Evolutionary conservation across 192 early-diverging fungal genomes (phyloP).

Genomic region (Backusella circina): DNA sequence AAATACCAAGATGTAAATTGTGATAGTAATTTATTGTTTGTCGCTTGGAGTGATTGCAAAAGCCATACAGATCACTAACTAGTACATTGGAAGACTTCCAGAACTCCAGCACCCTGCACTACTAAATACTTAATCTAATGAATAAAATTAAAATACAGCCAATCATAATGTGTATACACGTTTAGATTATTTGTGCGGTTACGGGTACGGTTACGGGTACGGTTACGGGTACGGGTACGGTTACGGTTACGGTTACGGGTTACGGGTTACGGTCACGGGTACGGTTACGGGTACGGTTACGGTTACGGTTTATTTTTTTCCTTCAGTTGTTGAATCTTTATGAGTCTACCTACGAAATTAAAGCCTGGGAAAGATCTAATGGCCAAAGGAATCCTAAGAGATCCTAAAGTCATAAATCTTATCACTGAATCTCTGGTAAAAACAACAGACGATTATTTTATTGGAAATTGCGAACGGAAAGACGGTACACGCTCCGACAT

Average conservation of each 20-base stretch:
- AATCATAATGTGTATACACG: too few relatives aligned
- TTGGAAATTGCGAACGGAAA: not conserved
- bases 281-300: not conserved
- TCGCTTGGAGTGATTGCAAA: too few relatives aligned
- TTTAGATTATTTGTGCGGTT: too few relatives aligned
- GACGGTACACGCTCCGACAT: constrained; percentile 9
- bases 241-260: too few relatives aligned
- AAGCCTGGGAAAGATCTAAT: not conserved
- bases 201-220: not conserved
- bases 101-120: too few relatives aligned
- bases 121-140: too few relatives aligned
- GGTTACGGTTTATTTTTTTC: not conserved
- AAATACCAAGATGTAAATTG: too few relatives aligned
- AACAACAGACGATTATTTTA: not conserved
- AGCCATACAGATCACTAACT: too few relatives aligned
- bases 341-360: not conserved
- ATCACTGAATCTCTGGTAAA: not conserved
- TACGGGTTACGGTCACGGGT: too few relatives aligned
- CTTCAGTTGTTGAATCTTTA: not conserved
- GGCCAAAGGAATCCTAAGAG: not conserved
- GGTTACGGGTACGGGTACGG: not conserved
- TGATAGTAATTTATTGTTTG: too few relatives aligned
- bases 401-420: not conserved
- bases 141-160: too few relatives aligned
- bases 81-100: too few relatives aligned